Conservation (phyloP, 768 basidiomycete genomes). For the Lactifluus subvellereus region DNA sequence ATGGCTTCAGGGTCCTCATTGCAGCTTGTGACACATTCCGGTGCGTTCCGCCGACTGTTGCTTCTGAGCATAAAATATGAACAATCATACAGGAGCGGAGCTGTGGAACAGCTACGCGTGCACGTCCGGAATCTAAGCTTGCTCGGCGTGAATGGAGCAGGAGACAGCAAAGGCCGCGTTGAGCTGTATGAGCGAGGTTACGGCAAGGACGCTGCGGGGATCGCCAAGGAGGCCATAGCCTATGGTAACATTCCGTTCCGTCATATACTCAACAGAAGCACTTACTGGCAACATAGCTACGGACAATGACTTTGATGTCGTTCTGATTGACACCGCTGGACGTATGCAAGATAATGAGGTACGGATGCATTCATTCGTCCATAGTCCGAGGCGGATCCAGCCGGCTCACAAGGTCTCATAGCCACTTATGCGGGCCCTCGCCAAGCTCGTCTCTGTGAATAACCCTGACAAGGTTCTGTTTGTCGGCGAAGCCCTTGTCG, state of each 20-base stretch:
- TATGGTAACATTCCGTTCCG: slow-evolving; percentile 53
- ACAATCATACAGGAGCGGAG: slow-evolving; percentile 62
- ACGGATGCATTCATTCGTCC: slow-evolving; percentile 22
- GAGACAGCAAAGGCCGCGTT: slow-evolving; percentile 64
- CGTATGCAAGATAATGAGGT: slow-evolving; percentile 99
- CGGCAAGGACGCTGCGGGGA: slow-evolving; percentile 98
- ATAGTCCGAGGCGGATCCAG: slow-evolving; percentile 10
- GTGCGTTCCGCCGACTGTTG: slow-evolving; percentile 31
- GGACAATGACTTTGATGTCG: slow-evolving; percentile 91
- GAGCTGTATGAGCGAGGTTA: slow-evolving; percentile 96
- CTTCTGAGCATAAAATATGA: not conserved
- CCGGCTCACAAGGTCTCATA: slow-evolving; percentile 29
- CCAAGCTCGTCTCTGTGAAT: slow-evolving; percentile 94
- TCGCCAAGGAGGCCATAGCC: slow-evolving; percentile 89
- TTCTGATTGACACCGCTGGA: slow-evolving; percentile 96
- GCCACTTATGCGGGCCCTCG: slow-evolving; percentile 97
- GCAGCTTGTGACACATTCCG: slow-evolving; percentile 99
- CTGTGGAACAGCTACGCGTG: slow-evolving; percentile 95
- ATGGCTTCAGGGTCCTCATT: slow-evolving; percentile 86
- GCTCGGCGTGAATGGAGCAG: slow-evolving; percentile 66
- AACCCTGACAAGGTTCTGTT: slow-evolving; percentile 97
- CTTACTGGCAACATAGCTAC: slow-evolving; percentile 46
- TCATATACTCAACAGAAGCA: not conserved
- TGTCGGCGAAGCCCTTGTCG: slow-evolving; percentile 96
- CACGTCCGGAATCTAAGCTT: slow-evolving; percentile 92